A percentile compares a stretch with the other conserved stretches of the same genome.
These are phyloP conservation scores for Penicillium sclerotigenum DNA, from an alignment of 2,329 filamentous ascomycete species.

Conservation along the genomic window DNA sequence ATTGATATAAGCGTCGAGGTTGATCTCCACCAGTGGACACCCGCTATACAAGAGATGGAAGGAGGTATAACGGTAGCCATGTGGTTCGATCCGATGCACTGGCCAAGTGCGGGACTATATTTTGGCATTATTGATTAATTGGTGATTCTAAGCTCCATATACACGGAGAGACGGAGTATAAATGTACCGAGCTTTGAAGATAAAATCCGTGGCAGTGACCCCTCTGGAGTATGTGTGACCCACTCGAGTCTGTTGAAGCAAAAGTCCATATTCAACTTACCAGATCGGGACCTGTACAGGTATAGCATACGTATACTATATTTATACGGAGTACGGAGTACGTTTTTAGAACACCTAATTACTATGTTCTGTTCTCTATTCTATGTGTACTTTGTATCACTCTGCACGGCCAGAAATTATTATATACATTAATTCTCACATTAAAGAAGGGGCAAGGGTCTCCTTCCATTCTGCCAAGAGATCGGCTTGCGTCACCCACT, in stretches of 20 bases:
- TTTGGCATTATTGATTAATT: neutral
- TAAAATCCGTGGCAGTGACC: no score
- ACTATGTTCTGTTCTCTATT: no score
- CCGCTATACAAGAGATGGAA: neutral
- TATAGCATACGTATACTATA: neutral
- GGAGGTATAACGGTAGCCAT: conserved; percentile 1
- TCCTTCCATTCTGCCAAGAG: conserved; percentile 9
- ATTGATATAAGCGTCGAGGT: neutral
- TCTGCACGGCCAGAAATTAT: neutral
- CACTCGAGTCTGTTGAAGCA: neutral
- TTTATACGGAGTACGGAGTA: neutral
- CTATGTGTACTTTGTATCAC: neutral
- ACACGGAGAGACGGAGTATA: neutral
- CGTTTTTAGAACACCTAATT: no score
- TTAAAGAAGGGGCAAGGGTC: neutral
- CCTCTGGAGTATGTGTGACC: no score
- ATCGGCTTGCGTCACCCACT: conserved; percentile 24
- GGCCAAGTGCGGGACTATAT: neutral
- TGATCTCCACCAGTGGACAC: neutral
- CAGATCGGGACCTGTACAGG: neutral
- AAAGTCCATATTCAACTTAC: neutral
- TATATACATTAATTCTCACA: neutral
- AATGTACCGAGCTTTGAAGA: neutral
- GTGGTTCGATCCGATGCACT: neutral
- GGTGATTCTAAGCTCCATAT: no score